phyloP scores from a whole-genome alignment of 2,329 filamentous ascomycete species.

The Fusarium sarcochroum region DNA sequence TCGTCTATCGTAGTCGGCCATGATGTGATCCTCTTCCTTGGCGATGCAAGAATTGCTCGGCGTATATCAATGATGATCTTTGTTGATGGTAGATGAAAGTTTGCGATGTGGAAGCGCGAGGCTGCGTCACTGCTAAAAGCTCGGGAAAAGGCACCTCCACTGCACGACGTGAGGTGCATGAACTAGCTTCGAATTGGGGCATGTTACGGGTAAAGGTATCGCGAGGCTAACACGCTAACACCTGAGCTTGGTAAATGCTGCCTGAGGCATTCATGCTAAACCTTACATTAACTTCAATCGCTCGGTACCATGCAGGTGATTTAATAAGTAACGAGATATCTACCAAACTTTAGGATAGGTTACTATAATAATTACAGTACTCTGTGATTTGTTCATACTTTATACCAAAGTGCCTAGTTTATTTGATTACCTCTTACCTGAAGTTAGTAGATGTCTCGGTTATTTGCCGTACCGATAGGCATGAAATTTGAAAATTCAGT shows the following conservation, averaged over 20 bases:
- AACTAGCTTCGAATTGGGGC: constrained; percentile 39
- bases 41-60: constrained; percentile 2
- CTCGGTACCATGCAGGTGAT: too few species aligned
- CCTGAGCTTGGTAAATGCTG: constrained; percentile 3
- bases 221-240: constrained; percentile 36
- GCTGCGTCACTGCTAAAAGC: constrained; percentile 46
- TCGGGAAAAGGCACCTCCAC: constrained; percentile 41
- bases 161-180: constrained; percentile 37
- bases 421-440: too few species aligned
- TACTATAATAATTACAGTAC: too few species aligned
- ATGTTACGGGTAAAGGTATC: constrained; percentile 30
- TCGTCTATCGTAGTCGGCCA: constrained; percentile 72
- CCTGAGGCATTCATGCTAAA: constrained; percentile 38
- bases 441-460: too few species aligned
- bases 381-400: too few species aligned
- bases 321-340: too few species aligned
- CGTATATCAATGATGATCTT: constrained; percentile 26
- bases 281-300: neutral
- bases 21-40: constrained; percentile 42
- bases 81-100: constrained; percentile 23
- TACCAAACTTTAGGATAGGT: too few species aligned
- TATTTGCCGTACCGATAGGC: too few species aligned
- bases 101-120: constrained; percentile 27
- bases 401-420: too few species aligned
- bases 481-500: neutral